Percentiles rank a stretch among this genome's conserved stretches.
Conservation (phyloP, 371 early-diverging fungal genomes). For the Syncephalastrum contaminatum region DNA sequence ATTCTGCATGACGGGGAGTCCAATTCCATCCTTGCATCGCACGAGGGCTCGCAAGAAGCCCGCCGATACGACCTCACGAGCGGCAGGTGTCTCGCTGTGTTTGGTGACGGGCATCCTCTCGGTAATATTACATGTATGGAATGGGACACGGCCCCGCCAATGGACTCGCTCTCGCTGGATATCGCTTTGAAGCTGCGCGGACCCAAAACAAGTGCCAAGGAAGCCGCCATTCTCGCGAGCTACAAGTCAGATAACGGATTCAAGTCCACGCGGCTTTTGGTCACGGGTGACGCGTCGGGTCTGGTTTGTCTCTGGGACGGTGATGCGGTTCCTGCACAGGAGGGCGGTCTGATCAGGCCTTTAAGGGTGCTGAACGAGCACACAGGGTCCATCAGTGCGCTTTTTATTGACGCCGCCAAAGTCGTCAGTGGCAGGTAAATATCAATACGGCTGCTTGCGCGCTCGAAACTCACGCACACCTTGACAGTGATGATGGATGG, state of each 20-base stretch:
- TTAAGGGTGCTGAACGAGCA: conserved; percentile 30
- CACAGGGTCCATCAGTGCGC: conserved; percentile 33
- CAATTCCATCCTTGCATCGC: conserved; percentile 27
- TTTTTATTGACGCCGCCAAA: conserved; percentile 45
- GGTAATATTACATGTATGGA: conserved; percentile 39
- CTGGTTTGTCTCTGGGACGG: conserved; percentile 46
- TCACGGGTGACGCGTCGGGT: conserved; percentile 48
- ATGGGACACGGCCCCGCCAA: conserved; percentile 31
- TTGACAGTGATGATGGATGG: conserved; percentile 47
- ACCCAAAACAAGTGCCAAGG: not conserved
- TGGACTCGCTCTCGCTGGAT: conserved; percentile 23
- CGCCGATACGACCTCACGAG: conserved; percentile 27
- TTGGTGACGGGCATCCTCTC: conserved; percentile 22
- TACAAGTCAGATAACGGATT: not conserved
- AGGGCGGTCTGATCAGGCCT: conserved; percentile 18
- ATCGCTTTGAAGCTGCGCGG: conserved; percentile 10
- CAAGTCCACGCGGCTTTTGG: conserved; percentile 36
- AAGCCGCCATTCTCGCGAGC: not conserved
- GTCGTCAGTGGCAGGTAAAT: conserved; percentile 44
- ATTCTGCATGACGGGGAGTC: conserved; percentile 29
- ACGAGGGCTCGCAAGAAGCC: conserved; percentile 18
- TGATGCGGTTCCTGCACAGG: conserved; percentile 14
- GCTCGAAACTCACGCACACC: not conserved
- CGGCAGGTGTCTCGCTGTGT: conserved; percentile 26
- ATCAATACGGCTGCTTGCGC: not conserved